phyloP scores from a whole-genome alignment of 2,329 filamentous ascomycete genomes.

The Talaromyces sp. region DNA sequence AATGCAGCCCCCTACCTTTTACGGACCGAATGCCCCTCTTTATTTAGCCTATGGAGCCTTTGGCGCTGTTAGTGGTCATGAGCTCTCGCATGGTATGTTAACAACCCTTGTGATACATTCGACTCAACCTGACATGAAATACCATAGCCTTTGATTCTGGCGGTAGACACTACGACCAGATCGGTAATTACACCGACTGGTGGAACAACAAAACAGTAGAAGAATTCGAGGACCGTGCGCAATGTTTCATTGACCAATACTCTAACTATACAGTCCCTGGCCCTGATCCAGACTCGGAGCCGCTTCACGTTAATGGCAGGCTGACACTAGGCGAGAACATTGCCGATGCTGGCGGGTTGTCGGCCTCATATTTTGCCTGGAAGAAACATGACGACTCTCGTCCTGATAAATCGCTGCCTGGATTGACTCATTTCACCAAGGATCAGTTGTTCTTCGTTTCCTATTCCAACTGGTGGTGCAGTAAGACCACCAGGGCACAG shows the following conservation, averaged over 20 bases:
- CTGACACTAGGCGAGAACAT: constrained; percentile 67
- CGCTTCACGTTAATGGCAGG: constrained; percentile 58
- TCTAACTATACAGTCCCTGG: constrained; percentile 55
- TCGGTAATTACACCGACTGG: constrained; percentile 63
- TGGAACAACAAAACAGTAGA: constrained; percentile 59
- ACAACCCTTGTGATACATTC: background rate
- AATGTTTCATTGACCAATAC: constrained; percentile 68
- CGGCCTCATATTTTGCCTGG: constrained; percentile 62
- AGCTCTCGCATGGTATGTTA: constrained; percentile 56
- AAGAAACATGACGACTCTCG: constrained; percentile 51
- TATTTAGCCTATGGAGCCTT: constrained; percentile 68
- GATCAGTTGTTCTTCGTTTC: constrained; percentile 68
- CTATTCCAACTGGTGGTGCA: constrained; percentile 64
- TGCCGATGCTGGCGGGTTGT: constrained; percentile 64
- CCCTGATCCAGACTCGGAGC: constrained; percentile 46
- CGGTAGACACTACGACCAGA: constrained; percentile 61
- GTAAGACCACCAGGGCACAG: constrained; percentile 56
- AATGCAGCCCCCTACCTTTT: constrained; percentile 65
- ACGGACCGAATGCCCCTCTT: constrained; percentile 53
- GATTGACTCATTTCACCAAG: constrained; percentile 58
- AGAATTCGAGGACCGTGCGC: constrained; percentile 54
- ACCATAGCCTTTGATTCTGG: constrained; percentile 59
- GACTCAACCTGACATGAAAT: background rate
- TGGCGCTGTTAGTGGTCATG: constrained; percentile 63
- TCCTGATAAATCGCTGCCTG: constrained; percentile 54